Percentiles rank a stretch among this genome's conserved stretches.
These are phyloP conservation scores for Fennellomyces sp. DNA, from an alignment of 371 early-diverging fungal genomes.

Conservation along the genomic window DNA sequence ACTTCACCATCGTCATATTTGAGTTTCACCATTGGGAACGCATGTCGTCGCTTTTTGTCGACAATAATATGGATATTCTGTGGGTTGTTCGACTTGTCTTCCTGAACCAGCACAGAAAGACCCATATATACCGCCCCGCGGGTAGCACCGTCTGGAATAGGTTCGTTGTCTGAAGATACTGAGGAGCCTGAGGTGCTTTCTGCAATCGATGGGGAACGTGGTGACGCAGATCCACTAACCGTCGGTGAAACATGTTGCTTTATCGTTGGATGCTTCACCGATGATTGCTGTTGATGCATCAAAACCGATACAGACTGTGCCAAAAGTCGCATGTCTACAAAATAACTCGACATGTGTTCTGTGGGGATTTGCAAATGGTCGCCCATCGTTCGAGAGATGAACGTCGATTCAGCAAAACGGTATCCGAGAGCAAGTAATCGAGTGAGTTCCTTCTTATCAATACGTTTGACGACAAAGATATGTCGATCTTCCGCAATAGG, in stretches of 20 bases:
- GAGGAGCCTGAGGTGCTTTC: background rate
- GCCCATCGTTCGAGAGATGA: constrained; percentile 45
- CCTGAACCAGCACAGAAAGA: constrained; percentile 33
- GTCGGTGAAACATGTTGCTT: background rate
- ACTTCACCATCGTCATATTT: constrained; percentile 17
- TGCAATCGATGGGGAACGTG: background rate
- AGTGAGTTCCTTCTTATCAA: constrained; percentile 22
- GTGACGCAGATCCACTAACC: background rate
- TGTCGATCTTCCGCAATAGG: constrained; percentile 30
- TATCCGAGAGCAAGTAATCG: constrained; percentile 38
- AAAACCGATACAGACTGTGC: constrained; percentile 11
- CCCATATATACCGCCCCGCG: constrained; percentile 29
- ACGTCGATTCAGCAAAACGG: constrained; percentile 42
- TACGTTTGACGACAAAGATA: constrained; percentile 36
- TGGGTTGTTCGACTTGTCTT: constrained; percentile 12
- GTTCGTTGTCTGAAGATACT: background rate
- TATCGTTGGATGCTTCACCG: background rate
- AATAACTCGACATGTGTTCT: constrained; percentile 36
- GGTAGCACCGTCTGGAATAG: background rate
- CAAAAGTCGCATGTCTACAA: constrained; percentile 38
- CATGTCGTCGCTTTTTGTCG: constrained; percentile 26
- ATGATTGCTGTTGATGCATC: background rate
- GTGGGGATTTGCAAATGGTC: constrained; percentile 33
- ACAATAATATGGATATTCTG: constrained; percentile 28
- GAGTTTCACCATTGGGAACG: constrained; percentile 40